phyloP scores from a whole-genome alignment of 2,329 filamentous ascomycete species.

The Claviceps pusilla region DNA sequence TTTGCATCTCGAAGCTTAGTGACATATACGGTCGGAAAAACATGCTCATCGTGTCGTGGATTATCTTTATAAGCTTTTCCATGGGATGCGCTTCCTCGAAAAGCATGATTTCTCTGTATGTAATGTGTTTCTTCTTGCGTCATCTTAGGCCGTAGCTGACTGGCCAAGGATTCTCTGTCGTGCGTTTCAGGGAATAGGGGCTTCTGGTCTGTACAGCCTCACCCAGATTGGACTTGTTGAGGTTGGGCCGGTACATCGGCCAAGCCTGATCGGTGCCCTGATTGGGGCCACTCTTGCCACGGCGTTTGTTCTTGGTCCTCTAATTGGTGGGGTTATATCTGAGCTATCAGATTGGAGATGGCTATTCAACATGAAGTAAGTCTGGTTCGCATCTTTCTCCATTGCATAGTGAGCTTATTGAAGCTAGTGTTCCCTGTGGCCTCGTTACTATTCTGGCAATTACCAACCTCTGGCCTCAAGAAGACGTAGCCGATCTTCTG shows the following conservation, averaged over 20 bases:
- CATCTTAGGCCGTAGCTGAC: conserved; percentile 8
- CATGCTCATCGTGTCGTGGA: conserved; percentile 35
- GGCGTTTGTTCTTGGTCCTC: conserved; percentile 42
- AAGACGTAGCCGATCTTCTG: conserved; percentile 20
- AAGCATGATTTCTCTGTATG: conserved; percentile 37
- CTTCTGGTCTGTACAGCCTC: conserved; percentile 45
- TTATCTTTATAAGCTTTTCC: conserved; percentile 40
- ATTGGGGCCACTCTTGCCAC: conserved; percentile 41
- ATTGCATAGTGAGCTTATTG: conserved; percentile 5
- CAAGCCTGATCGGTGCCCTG: conserved; percentile 38
- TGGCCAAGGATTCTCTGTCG: conserved; percentile 38
- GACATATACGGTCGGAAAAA: conserved; percentile 43
- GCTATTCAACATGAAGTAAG: conserved; percentile 48
- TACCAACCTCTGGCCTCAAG: conserved; percentile 30
- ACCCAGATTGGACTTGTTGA: conserved; percentile 43
- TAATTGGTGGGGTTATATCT: conserved; percentile 42
- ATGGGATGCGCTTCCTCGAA: conserved; percentile 36
- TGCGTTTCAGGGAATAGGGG: conserved; percentile 45
- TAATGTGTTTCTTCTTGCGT: conserved; percentile 1
- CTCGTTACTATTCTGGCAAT: conserved; percentile 30
- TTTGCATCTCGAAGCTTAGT: conserved; percentile 42
- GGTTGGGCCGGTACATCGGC: conserved; percentile 36
- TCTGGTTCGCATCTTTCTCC: not conserved
- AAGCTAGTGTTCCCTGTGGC: conserved; percentile 33
- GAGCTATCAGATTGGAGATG: conserved; percentile 40